These are phyloP conservation scores for Metarhizium rileyi DNA, from an alignment of 2,329 filamentous ascomycete genomes.

Conservation along the genomic window DNA sequence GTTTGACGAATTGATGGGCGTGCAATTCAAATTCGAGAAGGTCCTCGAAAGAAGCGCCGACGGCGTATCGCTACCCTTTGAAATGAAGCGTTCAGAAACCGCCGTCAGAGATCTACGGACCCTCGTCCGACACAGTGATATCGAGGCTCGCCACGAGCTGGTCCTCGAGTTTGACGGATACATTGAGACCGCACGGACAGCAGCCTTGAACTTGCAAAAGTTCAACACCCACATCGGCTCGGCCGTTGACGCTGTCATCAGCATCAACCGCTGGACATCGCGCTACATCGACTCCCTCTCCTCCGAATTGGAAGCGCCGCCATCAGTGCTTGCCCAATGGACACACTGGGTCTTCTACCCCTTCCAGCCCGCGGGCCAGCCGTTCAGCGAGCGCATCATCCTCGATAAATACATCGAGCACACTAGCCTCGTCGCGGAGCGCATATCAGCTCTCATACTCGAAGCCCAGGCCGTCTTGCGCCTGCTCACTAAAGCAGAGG, in stretches of 20 bases:
- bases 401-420: slow-evolving; percentile 69
- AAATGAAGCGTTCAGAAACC: slow-evolving; percentile 70
- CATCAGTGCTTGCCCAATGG: slow-evolving; percentile 30
- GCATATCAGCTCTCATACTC: slow-evolving; percentile 56
- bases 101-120: slow-evolving; percentile 66
- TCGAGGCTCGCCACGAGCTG: slow-evolving; percentile 60
- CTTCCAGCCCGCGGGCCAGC: slow-evolving; percentile 47
- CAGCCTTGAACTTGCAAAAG: slow-evolving; percentile 56
- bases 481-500: slow-evolving; percentile 58
- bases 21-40: slow-evolving; percentile 68
- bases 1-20: slow-evolving; percentile 65
- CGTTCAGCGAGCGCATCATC: slow-evolving; percentile 45
- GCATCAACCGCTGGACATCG: slow-evolving; percentile 67
- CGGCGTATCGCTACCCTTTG: slow-evolving; percentile 58
- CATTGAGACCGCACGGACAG: slow-evolving; percentile 56
- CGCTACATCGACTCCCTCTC: slow-evolving; percentile 56
- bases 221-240: slow-evolving; percentile 71
- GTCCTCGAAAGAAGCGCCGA: slow-evolving; percentile 59
- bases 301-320: slow-evolving; percentile 19
- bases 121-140: slow-evolving; percentile 59
- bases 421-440: slow-evolving; percentile 57
- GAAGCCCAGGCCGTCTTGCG: slow-evolving; percentile 60
- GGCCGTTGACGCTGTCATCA: slow-evolving; percentile 64
- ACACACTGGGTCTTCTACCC: slow-evolving; percentile 43
- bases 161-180: slow-evolving; percentile 69